Conservation (phyloP, 495 filamentous ascomycete species). For the Neurospora sp. region DNA sequence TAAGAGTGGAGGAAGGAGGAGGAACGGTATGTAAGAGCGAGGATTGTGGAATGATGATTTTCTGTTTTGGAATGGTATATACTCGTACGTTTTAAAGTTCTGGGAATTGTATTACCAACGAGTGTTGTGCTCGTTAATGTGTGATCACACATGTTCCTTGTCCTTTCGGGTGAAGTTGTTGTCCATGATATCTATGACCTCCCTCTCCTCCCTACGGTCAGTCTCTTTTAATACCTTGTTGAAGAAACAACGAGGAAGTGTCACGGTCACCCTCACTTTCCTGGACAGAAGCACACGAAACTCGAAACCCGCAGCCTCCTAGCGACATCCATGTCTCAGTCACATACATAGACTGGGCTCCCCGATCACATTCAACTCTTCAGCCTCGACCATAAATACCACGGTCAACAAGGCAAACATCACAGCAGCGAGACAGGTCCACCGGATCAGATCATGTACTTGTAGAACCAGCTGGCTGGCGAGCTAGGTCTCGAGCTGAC, state of each 20-base stretch:
- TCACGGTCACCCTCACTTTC: background rate
- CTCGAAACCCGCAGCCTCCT: background rate
- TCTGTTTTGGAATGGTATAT: background rate
- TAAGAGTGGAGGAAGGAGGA: slow-evolving; percentile 75
- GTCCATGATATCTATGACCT: background rate
- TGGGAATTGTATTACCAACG: background rate
- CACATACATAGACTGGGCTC: background rate
- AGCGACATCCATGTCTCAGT: background rate
- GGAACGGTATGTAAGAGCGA: slow-evolving; percentile 40
- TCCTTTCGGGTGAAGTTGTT: background rate
- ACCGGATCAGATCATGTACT: background rate
- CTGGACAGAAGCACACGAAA: background rate
- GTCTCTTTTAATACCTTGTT: background rate
- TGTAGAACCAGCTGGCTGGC: background rate
- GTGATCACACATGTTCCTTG: background rate
- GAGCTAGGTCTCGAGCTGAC: background rate
- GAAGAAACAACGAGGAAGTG: background rate
- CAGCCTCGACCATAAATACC: background rate
- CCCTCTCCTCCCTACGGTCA: background rate
- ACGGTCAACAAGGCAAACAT: background rate
- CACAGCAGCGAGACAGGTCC: background rate
- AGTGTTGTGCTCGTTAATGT: background rate
- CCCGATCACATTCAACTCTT: background rate
- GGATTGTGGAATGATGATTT: background rate
- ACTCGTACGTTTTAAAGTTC: background rate